A percentile compares a stretch with the other conserved stretches of the same genome.
phyloP scores from a whole-genome alignment of 208 protist genomes.

The Herpetomonas tarakana region DNA sequence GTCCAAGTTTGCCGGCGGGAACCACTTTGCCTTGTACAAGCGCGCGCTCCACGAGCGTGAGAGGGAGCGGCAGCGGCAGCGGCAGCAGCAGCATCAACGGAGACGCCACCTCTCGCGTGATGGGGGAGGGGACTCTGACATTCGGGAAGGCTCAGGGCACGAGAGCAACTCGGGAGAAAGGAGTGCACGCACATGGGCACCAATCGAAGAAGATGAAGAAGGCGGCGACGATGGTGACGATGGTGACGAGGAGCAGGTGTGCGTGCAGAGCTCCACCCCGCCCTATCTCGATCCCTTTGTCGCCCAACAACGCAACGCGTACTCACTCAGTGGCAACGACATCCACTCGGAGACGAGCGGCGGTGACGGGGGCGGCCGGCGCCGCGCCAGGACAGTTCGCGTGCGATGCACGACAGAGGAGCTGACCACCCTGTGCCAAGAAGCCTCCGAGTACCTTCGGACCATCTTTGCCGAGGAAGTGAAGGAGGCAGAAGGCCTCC shows the following conservation, averaged over 20 bases:
- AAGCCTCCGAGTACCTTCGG: conserved; percentile 43
- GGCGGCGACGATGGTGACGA: background rate
- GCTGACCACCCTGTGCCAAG: conserved; percentile 59
- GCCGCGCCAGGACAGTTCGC: conserved; percentile 17
- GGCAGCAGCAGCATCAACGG: conserved; percentile 17
- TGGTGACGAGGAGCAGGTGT: background rate
- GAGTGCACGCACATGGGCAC: no score
- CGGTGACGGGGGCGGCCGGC: background rate
- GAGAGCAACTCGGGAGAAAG: no score
- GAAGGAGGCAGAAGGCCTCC: conserved; percentile 46
- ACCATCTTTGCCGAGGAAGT: conserved; percentile 70
- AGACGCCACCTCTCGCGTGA: background rate
- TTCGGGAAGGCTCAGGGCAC: no score
- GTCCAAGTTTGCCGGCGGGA: conserved; percentile 68
- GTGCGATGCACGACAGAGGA: conserved; percentile 78
- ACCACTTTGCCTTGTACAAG: conserved; percentile 53
- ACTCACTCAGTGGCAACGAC: background rate
- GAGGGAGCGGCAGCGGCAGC: conserved; percentile 3
- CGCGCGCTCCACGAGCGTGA: conserved; percentile 17
- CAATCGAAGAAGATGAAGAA: conserved; percentile 2
- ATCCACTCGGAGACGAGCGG: background rate
- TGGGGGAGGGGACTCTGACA: conserved; percentile 4
- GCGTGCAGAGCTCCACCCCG: no score
- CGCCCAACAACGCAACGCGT: no score
- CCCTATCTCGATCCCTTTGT: background rate